Conservation (phyloP, 495 filamentous ascomycete genomes). For the Margaritispora aquatica region DNA sequence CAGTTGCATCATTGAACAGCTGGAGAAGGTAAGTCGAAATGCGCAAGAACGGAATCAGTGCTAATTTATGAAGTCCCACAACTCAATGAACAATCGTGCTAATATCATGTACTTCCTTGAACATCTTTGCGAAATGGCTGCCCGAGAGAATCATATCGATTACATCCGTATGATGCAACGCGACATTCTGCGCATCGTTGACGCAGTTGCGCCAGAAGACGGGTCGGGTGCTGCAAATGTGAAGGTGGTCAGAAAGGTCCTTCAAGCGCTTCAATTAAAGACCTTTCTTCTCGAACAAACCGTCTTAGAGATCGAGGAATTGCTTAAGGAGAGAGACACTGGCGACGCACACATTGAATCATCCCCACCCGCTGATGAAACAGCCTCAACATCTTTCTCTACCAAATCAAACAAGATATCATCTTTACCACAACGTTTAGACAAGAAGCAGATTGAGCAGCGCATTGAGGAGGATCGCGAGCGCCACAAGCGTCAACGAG, state of each 20-base stretch:
- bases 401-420: conserved; percentile 12
- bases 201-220: conserved; percentile 80
- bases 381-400: conserved; percentile 14
- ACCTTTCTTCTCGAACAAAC: conserved; percentile 58
- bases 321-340: conserved; percentile 58
- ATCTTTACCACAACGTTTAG: conserved; percentile 42
- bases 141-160: conserved; percentile 62
- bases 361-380: conserved; percentile 21
- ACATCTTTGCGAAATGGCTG: conserved; percentile 81
- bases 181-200: conserved; percentile 83
- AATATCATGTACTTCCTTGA: conserved; percentile 99
- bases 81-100: conserved; percentile 91
- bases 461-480: conserved; percentile 95
- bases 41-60: neutral
- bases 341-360: conserved; percentile 12
- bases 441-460: conserved; percentile 88
- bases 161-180: conserved; percentile 92
- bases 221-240: conserved; percentile 90
- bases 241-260: conserved; percentile 78
- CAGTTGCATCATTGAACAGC: conserved; percentile 91
- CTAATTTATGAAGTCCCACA: conserved; percentile 30
- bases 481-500: conserved; percentile 81
- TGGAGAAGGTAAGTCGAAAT: conserved; percentile 58
- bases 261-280: conserved; percentile 63
- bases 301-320: conserved; percentile 71